These are phyloP conservation scores for Cladosporium sp. DNA, from an alignment of 2,329 filamentous ascomycete species.

Conservation along the genomic window DNA sequence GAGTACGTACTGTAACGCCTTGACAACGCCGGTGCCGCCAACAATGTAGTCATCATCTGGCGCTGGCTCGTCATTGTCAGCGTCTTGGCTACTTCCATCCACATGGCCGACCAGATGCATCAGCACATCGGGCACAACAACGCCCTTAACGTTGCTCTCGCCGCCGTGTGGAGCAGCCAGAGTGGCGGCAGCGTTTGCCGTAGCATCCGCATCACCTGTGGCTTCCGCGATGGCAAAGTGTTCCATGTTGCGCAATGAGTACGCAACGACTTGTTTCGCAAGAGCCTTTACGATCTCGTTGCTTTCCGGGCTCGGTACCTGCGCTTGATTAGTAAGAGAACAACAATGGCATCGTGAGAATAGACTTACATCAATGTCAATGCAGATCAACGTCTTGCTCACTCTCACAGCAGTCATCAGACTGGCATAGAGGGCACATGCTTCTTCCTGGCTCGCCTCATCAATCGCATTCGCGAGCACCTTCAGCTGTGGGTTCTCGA, in stretches of 20 bases:
- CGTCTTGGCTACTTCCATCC: conserved; percentile 49
- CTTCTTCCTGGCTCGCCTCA: conserved; percentile 83
- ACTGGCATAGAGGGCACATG: conserved; percentile 89
- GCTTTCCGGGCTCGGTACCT: conserved; percentile 71
- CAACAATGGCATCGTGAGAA: not conserved
- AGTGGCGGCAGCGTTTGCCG: conserved; percentile 48
- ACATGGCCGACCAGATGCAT: conserved; percentile 80
- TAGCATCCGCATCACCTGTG: conserved; percentile 38
- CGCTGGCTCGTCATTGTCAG: conserved; percentile 66
- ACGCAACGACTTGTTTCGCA: conserved; percentile 91
- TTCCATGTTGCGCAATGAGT: conserved; percentile 90
- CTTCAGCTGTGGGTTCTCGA: conserved; percentile 75
- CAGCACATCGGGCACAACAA: conserved; percentile 77
- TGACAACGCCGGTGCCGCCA: conserved; percentile 90
- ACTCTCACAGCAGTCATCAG: conserved; percentile 84
- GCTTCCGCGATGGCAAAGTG: conserved; percentile 68
- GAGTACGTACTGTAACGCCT: conserved; percentile 86
- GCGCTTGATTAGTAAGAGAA: not conserved
- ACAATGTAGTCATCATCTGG: conserved; percentile 95
- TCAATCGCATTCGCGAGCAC: conserved; percentile 73
- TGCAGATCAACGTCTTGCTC: conserved; percentile 78
- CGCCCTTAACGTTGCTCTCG: conserved; percentile 54
- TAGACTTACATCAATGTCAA: conserved; percentile 73
- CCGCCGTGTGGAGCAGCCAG: conserved; percentile 43
- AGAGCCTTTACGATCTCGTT: conserved; percentile 89